These are phyloP conservation scores for Acmispon strigosus DNA, from an alignment of 306 rosid species.

Conservation along the genomic window DNA sequence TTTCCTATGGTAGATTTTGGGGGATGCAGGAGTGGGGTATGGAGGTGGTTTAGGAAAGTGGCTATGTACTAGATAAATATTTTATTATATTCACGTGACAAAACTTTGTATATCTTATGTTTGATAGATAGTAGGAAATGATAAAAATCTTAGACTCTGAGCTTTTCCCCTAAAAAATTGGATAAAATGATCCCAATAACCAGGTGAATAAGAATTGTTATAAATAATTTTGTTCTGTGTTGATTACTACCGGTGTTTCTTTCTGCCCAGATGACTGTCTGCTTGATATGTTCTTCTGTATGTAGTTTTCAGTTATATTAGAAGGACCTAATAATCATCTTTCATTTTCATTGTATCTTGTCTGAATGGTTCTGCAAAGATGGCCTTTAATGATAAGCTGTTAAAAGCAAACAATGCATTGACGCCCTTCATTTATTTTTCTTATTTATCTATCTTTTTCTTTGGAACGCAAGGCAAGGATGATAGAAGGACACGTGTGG, in stretches of 20 bases:
- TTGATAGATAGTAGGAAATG: not conserved
- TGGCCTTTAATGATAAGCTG: not conserved
- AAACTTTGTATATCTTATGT: not conserved
- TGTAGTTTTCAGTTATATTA: not conserved
- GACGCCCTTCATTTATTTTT: slow-evolving; percentile 4
- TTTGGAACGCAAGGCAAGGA: slow-evolving; percentile 65
- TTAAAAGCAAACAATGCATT: slow-evolving; percentile 12
- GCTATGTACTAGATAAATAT: not conserved
- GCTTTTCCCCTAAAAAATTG: not conserved
- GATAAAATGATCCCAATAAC: not conserved
- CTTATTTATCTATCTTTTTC: slow-evolving; percentile 12
- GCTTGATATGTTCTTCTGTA: not conserved
- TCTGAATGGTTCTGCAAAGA: not conserved
- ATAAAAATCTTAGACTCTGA: not conserved
- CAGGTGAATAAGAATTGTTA: not conserved
- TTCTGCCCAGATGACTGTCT: not conserved
- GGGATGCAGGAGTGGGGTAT: not conserved
- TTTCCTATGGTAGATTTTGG: not conserved
- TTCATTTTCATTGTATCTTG: not conserved
- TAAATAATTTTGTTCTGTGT: not conserved
- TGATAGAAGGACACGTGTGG: slow-evolving; percentile 84
- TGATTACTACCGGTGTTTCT: not conserved
- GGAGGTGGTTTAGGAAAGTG: not conserved
- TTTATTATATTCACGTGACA: not conserved
- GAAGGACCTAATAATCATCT: not conserved